phyloP scores from a whole-genome alignment of 2,329 filamentous ascomycete species.

The Trichoderma simmonsii region DNA sequence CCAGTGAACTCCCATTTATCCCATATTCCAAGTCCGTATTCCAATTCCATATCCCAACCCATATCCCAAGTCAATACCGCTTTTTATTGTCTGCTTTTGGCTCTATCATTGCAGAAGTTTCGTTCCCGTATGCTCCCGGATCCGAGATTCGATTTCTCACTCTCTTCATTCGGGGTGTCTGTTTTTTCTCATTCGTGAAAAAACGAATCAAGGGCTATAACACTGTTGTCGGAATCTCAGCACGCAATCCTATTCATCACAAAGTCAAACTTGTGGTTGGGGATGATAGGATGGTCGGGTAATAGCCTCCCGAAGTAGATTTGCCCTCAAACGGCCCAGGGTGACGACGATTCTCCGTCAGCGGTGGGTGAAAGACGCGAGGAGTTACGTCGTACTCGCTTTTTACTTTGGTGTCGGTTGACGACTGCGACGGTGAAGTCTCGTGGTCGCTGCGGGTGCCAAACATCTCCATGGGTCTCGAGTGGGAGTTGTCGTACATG shows the following conservation, averaged over 20 bases:
- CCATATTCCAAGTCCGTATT: neutral
- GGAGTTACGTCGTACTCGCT: slow-evolving; percentile 49
- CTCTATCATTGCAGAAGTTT: neutral
- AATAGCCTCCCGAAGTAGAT: slow-evolving; percentile 49
- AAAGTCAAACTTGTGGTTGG: slow-evolving; percentile 47
- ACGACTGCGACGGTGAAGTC: slow-evolving; percentile 33
- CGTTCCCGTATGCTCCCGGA: neutral
- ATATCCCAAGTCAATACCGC: neutral
- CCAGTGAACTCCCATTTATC: slow-evolving; percentile 2
- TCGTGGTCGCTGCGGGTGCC: slow-evolving; percentile 38
- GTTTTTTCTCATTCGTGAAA: neutral
- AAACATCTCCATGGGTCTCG: slow-evolving; percentile 52
- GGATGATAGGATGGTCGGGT: slow-evolving; percentile 42
- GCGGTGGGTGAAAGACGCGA: slow-evolving; percentile 43
- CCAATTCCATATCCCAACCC: neutral
- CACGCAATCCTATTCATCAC: slow-evolving; percentile 22
- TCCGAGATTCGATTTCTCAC: neutral
- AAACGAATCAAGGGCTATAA: neutral
- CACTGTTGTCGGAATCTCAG: neutral
- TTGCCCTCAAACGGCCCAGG: slow-evolving; percentile 54
- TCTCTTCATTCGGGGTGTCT: neutral
- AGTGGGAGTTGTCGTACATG: slow-evolving; percentile 49
- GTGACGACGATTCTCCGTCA: slow-evolving; percentile 36
- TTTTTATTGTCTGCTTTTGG: neutral
- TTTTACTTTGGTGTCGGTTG: slow-evolving; percentile 43